Conservation (phyloP, 2,329 filamentous ascomycete genomes). For the Alternaria atra region DNA sequence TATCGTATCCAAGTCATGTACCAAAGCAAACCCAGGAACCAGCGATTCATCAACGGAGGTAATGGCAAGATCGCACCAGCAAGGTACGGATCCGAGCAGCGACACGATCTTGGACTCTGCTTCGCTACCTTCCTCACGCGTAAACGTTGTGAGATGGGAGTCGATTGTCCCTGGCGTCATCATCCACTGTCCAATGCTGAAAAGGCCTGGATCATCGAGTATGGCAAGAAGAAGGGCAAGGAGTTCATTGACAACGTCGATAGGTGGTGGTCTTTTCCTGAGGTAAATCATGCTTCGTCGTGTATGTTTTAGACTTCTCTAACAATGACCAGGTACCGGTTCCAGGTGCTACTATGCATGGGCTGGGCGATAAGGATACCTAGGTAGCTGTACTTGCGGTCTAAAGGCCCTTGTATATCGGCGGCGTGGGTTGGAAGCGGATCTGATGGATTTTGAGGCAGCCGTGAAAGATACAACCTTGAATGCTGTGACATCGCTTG, state of each 20-base stretch:
- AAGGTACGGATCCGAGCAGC: constrained; percentile 10
- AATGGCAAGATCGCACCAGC: constrained; percentile 16
- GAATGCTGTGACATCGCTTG: not conserved
- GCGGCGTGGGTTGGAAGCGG: not conserved
- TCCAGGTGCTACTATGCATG: constrained; percentile 12
- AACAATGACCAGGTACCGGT: constrained; percentile 2
- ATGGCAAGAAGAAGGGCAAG: not conserved
- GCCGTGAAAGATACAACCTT: no score
- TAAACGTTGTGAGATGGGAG: constrained; percentile 15
- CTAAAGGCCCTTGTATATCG: not conserved
- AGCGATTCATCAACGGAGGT: constrained; percentile 5
- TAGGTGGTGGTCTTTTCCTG: constrained; percentile 6
- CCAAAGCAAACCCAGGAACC: not conserved
- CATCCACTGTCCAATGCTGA: constrained; percentile 16
- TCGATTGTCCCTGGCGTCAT: constrained; percentile 24
- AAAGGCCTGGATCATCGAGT: constrained; percentile 12
- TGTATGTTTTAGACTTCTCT: not conserved
- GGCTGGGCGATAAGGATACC: not conserved
- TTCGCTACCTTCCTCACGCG: constrained; percentile 20
- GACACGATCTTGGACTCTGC: constrained; percentile 21
- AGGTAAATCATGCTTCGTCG: not conserved
- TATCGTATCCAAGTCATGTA: not conserved
- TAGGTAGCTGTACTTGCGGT: not conserved
- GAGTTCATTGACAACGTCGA: constrained; percentile 9
- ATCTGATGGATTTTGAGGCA: not conserved